A percentile compares a stretch with the other conserved stretches of the same genome.
phyloP scores from a whole-genome alignment of 208 protist species.

The Novymonas esmeraldas region DNA sequence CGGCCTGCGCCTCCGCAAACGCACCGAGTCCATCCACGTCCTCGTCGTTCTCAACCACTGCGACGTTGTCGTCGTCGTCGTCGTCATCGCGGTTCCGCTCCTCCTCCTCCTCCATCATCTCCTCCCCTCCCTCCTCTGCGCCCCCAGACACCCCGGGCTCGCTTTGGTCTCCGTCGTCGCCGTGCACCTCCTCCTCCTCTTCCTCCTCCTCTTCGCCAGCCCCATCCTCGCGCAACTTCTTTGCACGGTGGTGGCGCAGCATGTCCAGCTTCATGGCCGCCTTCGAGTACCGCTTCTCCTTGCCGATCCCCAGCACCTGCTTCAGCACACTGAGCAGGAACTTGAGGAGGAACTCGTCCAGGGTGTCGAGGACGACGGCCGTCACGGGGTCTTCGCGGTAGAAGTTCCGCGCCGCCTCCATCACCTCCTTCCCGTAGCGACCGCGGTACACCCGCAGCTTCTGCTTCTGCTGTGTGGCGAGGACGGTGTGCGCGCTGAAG shows the following conservation, averaged over 20 bases:
- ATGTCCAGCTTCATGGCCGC: slow-evolving; percentile 76
- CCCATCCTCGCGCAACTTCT: slow-evolving; percentile 13
- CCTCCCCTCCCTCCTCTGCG: slow-evolving; percentile 20
- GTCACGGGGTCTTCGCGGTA: slow-evolving; percentile 86
- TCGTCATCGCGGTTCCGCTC: slow-evolving; percentile 10
- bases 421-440: slow-evolving; percentile 76
- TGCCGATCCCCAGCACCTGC: slow-evolving; percentile 87
- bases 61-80: slow-evolving; percentile 9
- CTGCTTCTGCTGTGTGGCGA: slow-evolving; percentile 90
- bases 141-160: slow-evolving; percentile 30
- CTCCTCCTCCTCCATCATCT: slow-evolving; percentile 6
- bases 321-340: slow-evolving; percentile 86
- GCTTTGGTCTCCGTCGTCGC: slow-evolving; percentile 11
- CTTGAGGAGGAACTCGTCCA: slow-evolving; percentile 91
- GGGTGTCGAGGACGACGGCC: slow-evolving; percentile 84
- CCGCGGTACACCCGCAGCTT: slow-evolving; percentile 87
- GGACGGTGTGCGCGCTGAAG: slow-evolving; percentile 84
- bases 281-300: slow-evolving; percentile 68
- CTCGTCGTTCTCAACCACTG: slow-evolving; percentile 25
- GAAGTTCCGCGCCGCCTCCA: slow-evolving; percentile 84
- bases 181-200: slow-evolving; percentile 20
- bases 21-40: slow-evolving; percentile 70
- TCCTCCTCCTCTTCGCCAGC: background rate
- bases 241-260: slow-evolving; percentile 52
- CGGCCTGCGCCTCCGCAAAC: slow-evolving; percentile 63